phyloP scores from a whole-genome alignment of 768 basidiomycete genomes.

The Lactifluus subvellereus region DNA sequence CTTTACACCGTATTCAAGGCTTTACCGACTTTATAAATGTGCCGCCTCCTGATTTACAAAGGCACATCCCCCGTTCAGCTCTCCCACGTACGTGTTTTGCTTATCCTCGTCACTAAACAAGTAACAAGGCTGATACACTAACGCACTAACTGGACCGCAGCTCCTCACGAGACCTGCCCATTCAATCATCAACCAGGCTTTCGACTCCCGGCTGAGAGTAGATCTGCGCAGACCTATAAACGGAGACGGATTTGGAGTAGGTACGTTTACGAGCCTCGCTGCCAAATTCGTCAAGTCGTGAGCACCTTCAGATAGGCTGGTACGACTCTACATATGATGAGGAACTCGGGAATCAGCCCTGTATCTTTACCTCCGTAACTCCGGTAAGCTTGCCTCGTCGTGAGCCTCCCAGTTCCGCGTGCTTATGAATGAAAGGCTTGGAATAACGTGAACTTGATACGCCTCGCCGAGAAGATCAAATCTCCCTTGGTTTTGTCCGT shows the following conservation, averaged over 20 bases:
- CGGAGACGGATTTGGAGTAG: slow-evolving; percentile 94
- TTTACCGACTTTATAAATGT: slow-evolving; percentile 43
- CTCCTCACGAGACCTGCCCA: slow-evolving; percentile 92
- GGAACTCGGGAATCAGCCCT: slow-evolving; percentile 81
- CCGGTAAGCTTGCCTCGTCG: slow-evolving; percentile 53
- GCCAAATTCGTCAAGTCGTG: background rate
- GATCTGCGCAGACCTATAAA: slow-evolving; percentile 84
- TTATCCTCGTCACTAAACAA: background rate
- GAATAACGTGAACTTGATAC: slow-evolving; percentile 92
- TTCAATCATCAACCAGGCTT: slow-evolving; percentile 96
- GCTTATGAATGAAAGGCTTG: slow-evolving; percentile 59
- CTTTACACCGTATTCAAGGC: background rate
- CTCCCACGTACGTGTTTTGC: slow-evolving; percentile 52
- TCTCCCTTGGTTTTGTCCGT: slow-evolving; percentile 90
- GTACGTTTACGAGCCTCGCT: slow-evolving; percentile 37
- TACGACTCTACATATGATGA: slow-evolving; percentile 84
- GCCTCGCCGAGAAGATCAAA: slow-evolving; percentile 95
- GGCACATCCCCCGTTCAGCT: slow-evolving; percentile 90
- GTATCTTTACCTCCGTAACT: slow-evolving; percentile 93
- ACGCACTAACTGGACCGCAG: slow-evolving; percentile 31
- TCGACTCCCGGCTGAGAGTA: slow-evolving; percentile 84
- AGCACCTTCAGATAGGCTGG: slow-evolving; percentile 57
- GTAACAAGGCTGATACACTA: background rate
- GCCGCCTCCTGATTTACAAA: slow-evolving; percentile 92
- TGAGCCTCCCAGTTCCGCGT: background rate